Conservation (phyloP, 495 filamentous ascomycete genomes). For the Cercophora scortea region DNA sequence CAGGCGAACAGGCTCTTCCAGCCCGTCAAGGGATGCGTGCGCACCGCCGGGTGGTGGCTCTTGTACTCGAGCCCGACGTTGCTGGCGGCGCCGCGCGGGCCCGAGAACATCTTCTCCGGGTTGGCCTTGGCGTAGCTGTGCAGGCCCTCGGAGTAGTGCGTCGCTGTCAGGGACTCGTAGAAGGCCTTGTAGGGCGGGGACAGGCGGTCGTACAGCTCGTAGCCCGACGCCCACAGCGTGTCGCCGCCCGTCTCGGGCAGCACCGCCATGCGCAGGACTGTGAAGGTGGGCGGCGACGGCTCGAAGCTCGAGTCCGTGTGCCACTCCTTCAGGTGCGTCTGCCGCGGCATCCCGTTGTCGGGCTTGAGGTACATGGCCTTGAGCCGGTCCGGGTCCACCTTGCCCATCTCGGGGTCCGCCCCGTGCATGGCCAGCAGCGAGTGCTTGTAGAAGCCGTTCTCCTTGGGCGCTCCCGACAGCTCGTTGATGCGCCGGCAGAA, state of each 20-base stretch:
- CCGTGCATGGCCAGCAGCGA: background rate
- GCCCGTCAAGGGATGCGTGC: background rate
- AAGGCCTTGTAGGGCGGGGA: background rate
- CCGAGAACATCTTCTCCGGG: background rate
- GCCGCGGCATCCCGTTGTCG: background rate
- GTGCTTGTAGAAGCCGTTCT: background rate
- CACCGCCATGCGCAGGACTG: background rate
- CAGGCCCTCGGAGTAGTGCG: background rate
- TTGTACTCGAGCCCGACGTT: background rate
- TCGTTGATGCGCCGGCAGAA: background rate
- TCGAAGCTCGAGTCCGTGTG: background rate
- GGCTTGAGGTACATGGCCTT: background rate
- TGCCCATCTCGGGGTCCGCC: background rate
- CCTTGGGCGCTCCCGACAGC: background rate
- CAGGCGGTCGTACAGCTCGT: background rate
- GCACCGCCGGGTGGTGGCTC: background rate
- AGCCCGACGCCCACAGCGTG: background rate
- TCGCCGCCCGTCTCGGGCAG: background rate
- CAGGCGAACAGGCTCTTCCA: background rate
- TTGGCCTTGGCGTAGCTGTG: background rate
- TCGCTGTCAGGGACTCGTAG: background rate
- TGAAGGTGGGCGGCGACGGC: background rate
- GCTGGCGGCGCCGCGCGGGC: background rate
- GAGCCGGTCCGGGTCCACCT: background rate
- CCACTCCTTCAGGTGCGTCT: background rate